These are phyloP conservation scores for Phanerodontia chrysosporium DNA, from an alignment of 768 basidiomycete species.

Conservation along the genomic window DNA sequence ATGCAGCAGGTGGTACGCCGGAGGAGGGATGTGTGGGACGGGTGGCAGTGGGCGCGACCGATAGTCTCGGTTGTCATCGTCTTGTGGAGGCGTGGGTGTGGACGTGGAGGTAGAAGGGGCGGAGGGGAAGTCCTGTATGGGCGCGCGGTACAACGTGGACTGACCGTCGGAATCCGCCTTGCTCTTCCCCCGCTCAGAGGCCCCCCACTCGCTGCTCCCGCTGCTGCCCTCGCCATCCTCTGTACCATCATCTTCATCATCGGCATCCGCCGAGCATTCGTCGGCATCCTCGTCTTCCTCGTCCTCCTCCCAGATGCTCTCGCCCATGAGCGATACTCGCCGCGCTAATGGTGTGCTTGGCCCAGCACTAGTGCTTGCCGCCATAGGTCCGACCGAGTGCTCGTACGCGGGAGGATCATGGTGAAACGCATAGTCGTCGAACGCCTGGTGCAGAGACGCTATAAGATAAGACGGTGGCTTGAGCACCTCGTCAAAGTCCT, in stretches of 20 bases:
- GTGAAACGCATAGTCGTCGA: conserved; percentile 9
- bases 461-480: conserved; percentile 10
- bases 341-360: not conserved
- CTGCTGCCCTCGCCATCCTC: not conserved
- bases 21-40: conserved; percentile 5
- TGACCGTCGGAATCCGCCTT: not conserved
- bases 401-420: conserved; percentile 12
- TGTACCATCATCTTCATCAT: conserved; percentile 9
- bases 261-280: conserved; percentile 8
- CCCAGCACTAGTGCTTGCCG: not conserved
- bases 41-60: not conserved
- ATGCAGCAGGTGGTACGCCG: conserved; percentile 19
- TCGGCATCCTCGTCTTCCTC: conserved; percentile 11
- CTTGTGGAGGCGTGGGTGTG: not conserved
- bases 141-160: not conserved
- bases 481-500: conserved; percentile 15
- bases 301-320: conserved; percentile 16
- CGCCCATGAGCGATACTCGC: not conserved
- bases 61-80: not conserved
- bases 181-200: not conserved
- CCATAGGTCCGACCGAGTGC: conserved; percentile 12
- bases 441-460: conserved; percentile 10
- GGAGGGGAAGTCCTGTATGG: not conserved
- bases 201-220: not conserved
- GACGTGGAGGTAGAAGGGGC: conserved; percentile 6